phyloP scores from a whole-genome alignment of 2,329 filamentous ascomycete species.

The Aspergillus eucalypticola region DNA sequence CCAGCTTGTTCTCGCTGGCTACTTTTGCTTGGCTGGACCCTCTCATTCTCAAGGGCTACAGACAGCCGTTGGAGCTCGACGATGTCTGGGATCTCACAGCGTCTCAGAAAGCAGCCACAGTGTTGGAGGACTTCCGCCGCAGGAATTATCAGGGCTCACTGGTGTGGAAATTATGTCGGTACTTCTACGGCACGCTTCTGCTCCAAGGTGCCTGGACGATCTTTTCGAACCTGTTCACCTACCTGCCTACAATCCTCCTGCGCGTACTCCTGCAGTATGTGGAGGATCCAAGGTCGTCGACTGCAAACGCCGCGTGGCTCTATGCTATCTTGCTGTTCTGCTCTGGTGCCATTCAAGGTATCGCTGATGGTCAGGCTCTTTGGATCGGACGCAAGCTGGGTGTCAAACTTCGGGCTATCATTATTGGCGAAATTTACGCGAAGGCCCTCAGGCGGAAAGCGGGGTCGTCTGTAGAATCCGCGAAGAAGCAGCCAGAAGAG shows the following conservation, averaged over 20 bases:
- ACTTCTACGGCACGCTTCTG: conserved; percentile 76
- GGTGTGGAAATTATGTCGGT: conserved; percentile 76
- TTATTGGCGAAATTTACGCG: conserved; percentile 95
- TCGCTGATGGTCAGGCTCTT: conserved; percentile 80
- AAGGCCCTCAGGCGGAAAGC: conserved; percentile 92
- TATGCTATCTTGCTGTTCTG: conserved; percentile 89
- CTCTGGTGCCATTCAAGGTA: conserved; percentile 76
- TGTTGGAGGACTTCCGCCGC: conserved; percentile 81
- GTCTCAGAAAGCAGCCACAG: conserved; percentile 79
- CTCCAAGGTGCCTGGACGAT: conserved; percentile 79
- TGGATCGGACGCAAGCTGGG: conserved; percentile 95
- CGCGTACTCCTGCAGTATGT: conserved; percentile 92
- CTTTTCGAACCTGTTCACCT: conserved; percentile 79
- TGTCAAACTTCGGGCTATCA: conserved; percentile 87
- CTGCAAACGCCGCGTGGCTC: conserved; percentile 88
- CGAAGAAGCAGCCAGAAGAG: conserved; percentile 62
- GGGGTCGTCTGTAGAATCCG: conserved; percentile 72
- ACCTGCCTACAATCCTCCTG: conserved; percentile 85
- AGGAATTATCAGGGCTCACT: conserved; percentile 78
- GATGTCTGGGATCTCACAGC: conserved; percentile 91
- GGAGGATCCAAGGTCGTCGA: conserved; percentile 74
- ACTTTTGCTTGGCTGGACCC: conserved; percentile 90
- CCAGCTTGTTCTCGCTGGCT: conserved; percentile 82
- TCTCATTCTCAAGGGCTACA: conserved; percentile 87
- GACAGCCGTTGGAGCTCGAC: conserved; percentile 74